phyloP scores from a whole-genome alignment of 352 stramenopile species.

The Lagenidium giganteum region DNA sequence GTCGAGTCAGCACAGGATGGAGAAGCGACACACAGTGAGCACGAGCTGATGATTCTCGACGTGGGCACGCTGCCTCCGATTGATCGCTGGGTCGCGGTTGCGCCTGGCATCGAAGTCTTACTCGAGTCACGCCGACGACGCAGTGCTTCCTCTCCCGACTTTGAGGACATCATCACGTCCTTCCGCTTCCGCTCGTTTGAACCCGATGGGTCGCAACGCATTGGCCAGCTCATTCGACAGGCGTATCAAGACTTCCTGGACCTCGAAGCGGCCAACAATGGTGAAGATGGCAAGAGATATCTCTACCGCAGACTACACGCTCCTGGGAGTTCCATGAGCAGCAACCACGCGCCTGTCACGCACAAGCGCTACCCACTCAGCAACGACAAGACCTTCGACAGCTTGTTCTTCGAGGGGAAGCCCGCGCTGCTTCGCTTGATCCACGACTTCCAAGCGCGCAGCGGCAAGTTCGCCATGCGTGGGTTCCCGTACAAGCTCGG shows the following conservation, averaged over 20 bases:
- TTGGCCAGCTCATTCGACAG: constrained; percentile 29
- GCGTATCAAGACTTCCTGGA: constrained; percentile 36
- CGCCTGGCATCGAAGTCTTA: no score
- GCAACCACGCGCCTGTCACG: not conserved
- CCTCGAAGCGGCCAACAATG: no score
- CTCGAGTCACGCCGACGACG: no score
- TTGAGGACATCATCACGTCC: no score
- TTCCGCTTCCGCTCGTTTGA: constrained; percentile 1
- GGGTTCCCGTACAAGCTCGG: constrained; percentile 88
- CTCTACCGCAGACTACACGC: no score
- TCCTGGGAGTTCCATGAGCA: no score
- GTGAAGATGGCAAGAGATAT: no score
- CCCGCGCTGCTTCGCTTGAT: constrained; percentile 56
- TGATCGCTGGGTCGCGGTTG: no score
- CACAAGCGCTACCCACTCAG: constrained; percentile 79
- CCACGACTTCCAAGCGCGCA: constrained; percentile 61
- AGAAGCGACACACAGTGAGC: no score
- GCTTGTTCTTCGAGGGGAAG: constrained; percentile 88
- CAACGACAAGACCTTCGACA: constrained; percentile 86
- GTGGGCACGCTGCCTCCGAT: no score
- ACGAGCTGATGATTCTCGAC: not conserved
- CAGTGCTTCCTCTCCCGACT: no score
- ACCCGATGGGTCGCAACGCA: constrained; percentile 22
- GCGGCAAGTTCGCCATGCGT: constrained; percentile 81
- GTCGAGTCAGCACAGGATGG: no score